Conservation (phyloP, 495 filamentous ascomycete species). For the Aspergillus nanangensis region DNA sequence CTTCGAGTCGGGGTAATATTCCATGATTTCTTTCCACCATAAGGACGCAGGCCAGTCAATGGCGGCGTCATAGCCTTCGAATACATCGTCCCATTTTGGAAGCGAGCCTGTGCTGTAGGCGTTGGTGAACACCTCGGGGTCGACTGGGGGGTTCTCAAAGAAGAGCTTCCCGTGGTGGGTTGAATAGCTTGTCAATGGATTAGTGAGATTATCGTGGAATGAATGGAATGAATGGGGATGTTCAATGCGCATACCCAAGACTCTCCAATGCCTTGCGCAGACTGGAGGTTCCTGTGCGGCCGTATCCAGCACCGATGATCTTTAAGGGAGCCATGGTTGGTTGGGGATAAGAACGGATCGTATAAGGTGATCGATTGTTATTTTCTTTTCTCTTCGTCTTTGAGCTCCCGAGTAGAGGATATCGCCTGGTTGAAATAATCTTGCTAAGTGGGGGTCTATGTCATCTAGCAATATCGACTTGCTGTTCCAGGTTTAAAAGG, state of each 20-base stretch:
- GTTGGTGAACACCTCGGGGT: slow-evolving; percentile 1
- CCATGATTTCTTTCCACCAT: slow-evolving; percentile 29
- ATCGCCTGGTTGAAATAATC: too few relatives aligned
- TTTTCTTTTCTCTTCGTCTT: too few relatives aligned
- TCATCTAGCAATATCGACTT: too few relatives aligned
- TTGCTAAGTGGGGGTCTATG: too few relatives aligned
- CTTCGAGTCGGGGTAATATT: slow-evolving; percentile 34
- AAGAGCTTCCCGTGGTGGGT: slow-evolving; percentile 2
- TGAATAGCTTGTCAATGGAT: too few relatives aligned
- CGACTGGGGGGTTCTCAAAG: slow-evolving; percentile 3
- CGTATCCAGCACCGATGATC: slow-evolving; percentile 3
- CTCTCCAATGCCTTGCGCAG: slow-evolving; percentile 3
- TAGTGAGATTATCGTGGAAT: too few relatives aligned
- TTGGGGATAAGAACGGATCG: too few relatives aligned
- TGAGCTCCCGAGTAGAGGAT: too few relatives aligned
- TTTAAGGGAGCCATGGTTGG: slow-evolving; percentile 1
- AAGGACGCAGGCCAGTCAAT: slow-evolving; percentile 22
- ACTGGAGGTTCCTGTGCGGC: slow-evolving; percentile 5
- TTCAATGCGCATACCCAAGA: slow-evolving; percentile 6
- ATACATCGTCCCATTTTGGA: slow-evolving; percentile 2
- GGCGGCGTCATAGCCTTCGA: slow-evolving; percentile 5
- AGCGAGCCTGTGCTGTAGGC: not conserved
- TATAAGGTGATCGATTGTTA: too few relatives aligned
- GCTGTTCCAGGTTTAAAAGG: too few relatives aligned
- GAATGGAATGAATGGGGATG: too few relatives aligned